Evolutionary conservation across 352 stramenopile genomes (phyloP).

Genomic region (Phytophthora boehmeriae): DNA sequence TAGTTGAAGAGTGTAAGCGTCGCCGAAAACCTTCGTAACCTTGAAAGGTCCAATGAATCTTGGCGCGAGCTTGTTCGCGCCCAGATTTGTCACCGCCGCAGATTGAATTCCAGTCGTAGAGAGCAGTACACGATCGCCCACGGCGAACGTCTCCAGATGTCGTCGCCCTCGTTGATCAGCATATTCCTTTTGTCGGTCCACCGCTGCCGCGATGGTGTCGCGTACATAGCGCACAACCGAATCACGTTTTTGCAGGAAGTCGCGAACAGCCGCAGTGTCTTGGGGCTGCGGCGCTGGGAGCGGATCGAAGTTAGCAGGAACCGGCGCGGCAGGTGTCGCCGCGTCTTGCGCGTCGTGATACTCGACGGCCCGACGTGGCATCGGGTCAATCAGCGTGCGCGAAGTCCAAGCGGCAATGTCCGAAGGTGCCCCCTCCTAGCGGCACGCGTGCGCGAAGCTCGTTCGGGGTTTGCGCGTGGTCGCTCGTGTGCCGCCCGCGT

Average conservation of each 20-base stretch:
- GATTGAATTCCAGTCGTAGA: constrained; percentile 7
- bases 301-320: constrained; percentile 1
- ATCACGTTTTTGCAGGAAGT: neutral
- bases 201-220: constrained; percentile 4
- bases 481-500: neutral
- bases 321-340: neutral
- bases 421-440: no score
- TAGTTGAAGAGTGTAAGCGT: constrained; percentile 19
- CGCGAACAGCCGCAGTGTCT: neutral
- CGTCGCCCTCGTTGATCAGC: constrained; percentile 10
- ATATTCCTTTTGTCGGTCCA: constrained; percentile 19
- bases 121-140: constrained; percentile 22
- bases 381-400: constrained; percentile 1
- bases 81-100: constrained; percentile 8
- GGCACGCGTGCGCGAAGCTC: no score
- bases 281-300: neutral
- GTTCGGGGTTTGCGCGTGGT: no score
- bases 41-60: constrained; percentile 21
- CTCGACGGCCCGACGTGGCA: neutral
- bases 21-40: neutral
- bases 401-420: constrained; percentile 2
- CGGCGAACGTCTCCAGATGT: constrained; percentile 9
- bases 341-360: neutral
- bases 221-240: constrained; percentile 4
- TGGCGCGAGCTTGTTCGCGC: constrained; percentile 9